Conservation (phyloP, 2,329 filamentous ascomycete species). For the Cordyceps sp. region DNA sequence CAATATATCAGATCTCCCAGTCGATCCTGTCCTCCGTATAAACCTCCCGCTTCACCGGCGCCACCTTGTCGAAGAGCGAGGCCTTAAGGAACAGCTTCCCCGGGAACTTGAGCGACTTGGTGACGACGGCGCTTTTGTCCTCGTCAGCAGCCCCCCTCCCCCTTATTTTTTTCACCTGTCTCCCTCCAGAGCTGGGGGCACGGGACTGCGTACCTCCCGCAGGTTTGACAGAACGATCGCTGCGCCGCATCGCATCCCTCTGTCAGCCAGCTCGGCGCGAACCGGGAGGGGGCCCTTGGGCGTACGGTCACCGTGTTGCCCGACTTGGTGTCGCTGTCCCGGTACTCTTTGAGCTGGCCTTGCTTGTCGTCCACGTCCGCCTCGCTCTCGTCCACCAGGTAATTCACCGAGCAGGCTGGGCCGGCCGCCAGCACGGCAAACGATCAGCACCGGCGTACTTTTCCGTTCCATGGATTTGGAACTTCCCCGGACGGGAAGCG, state of each 20-base stretch:
- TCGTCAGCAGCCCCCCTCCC: too few relatives aligned
- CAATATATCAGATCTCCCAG: too few relatives aligned
- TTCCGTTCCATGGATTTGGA: neutral
- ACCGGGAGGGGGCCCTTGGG: neutral
- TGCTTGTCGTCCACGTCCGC: neutral
- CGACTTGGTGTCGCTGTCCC: neutral
- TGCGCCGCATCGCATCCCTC: too few relatives aligned
- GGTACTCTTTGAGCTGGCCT: neutral
- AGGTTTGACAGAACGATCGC: neutral
- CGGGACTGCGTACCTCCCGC: neutral
- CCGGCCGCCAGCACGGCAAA: too few relatives aligned
- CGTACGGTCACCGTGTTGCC: neutral
- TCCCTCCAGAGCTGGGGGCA: neutral
- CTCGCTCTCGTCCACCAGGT: neutral
- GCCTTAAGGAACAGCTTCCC: neutral
- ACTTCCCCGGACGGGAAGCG: neutral
- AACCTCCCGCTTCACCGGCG: neutral
- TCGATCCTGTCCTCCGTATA: neutral
- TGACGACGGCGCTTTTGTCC: neutral
- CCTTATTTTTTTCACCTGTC: too few relatives aligned
- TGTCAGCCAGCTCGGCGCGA: neutral
- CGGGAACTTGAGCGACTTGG: neutral
- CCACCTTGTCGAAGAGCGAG: neutral
- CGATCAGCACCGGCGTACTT: too few relatives aligned
- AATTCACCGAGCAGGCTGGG: neutral